phyloP scores from a whole-genome alignment of 192 early-diverging fungal species.

The Backusella luteola region DNA sequence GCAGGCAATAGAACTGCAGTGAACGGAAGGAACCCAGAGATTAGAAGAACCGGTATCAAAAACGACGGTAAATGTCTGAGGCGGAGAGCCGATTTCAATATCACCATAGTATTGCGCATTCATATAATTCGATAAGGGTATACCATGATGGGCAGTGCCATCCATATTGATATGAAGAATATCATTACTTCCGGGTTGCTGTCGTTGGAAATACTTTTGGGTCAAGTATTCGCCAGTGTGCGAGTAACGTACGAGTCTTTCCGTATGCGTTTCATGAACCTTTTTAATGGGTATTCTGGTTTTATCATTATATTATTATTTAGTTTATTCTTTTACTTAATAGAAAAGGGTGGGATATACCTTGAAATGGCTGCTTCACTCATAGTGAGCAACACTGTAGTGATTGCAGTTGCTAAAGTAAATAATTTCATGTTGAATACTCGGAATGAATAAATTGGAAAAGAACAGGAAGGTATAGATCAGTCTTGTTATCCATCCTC shows the following conservation, averaged over 20 bases:
- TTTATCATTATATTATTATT: neutral
- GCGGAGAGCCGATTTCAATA: slow-evolving; percentile 81
- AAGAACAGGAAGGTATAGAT: neutral
- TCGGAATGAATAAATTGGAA: neutral
- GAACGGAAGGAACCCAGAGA: slow-evolving; percentile 94
- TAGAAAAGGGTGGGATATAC: slow-evolving; percentile 10
- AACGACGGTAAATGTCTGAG: slow-evolving; percentile 88
- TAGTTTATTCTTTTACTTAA: neutral
- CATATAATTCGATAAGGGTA: slow-evolving; percentile 89
- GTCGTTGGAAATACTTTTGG: slow-evolving; percentile 72
- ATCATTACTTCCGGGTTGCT: slow-evolving; percentile 16
- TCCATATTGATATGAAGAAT: slow-evolving; percentile 49
- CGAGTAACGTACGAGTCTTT: slow-evolving; percentile 60
- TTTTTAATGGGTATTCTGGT: slow-evolving; percentile 65
- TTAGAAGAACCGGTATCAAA: slow-evolving; percentile 96
- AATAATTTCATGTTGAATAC: slow-evolving; percentile 33
- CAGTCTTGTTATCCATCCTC: neutral
- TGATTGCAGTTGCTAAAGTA: slow-evolving; percentile 19
- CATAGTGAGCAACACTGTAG: slow-evolving; percentile 9
- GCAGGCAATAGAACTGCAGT: slow-evolving; percentile 94
- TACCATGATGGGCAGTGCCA: slow-evolving; percentile 59
- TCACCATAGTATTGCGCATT: slow-evolving; percentile 98
- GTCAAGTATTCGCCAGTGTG: slow-evolving; percentile 65
- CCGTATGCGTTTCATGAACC: slow-evolving; percentile 56
- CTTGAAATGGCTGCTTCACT: slow-evolving; percentile 30